Conservation (phyloP, 306 rosid genomes). For the Dryas alaskensis region DNA sequence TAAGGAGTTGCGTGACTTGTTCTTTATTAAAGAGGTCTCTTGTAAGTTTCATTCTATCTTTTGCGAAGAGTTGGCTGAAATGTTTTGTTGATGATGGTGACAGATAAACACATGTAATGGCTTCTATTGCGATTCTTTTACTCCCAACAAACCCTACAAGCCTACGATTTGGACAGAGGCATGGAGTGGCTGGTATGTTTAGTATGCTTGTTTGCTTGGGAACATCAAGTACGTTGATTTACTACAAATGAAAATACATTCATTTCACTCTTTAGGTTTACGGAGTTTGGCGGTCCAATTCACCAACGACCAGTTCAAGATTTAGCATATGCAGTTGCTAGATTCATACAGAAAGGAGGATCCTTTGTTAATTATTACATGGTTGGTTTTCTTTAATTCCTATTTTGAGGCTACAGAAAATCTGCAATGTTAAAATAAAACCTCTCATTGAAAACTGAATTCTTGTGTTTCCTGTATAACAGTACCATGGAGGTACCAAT, state of each 20-base stretch:
- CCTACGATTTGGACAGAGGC: constrained; percentile 99
- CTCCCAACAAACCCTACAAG: constrained; percentile 89
- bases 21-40: not conserved
- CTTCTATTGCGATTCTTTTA: constrained; percentile 82
- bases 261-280: constrained; percentile 53
- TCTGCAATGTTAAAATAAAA: constrained; percentile 15
- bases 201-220: constrained; percentile 19
- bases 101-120: constrained; percentile 99
- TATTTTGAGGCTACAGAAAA: constrained; percentile 21
- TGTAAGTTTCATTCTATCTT: not conserved
- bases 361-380: constrained; percentile 93
- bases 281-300: constrained; percentile 87
- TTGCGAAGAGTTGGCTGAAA: constrained; percentile 18
- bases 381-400: constrained; percentile 48
- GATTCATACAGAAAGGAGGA: constrained; percentile 88
- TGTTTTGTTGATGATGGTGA: constrained; percentile 32
- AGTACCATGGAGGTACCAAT: constrained; percentile 99
- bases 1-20: not conserved
- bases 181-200: constrained; percentile 97
- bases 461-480: constrained; percentile 17
- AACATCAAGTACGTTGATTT: constrained; percentile 4
- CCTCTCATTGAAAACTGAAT: constrained; percentile 21
- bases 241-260: not conserved
- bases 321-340: constrained; percentile 85
- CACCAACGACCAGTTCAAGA: constrained; percentile 94